Conservation (phyloP, 202 grass and related monocot genomes). For the Musa balbisiana region DNA sequence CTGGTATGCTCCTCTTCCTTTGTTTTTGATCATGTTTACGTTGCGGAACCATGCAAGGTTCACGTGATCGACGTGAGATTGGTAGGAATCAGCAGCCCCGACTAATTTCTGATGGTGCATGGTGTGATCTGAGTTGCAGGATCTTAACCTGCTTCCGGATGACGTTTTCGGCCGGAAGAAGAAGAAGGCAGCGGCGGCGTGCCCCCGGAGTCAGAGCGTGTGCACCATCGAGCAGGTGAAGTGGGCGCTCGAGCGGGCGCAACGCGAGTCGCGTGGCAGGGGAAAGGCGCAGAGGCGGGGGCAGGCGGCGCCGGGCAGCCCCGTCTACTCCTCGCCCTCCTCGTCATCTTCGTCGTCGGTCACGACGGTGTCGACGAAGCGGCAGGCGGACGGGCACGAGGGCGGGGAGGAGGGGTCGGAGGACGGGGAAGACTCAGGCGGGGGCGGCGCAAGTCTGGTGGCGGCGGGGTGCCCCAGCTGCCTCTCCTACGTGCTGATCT, state of each 20-base stretch:
- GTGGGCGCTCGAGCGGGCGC: slow-evolving; percentile 10
- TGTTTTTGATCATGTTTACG: too few species aligned
- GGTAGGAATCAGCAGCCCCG: too few species aligned
- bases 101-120: too few species aligned
- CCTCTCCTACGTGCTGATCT: slow-evolving; percentile 7
- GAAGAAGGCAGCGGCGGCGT: neutral
- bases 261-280: neutral
- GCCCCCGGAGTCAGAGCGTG: neutral
- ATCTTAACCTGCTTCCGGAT: neutral
- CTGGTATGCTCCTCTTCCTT: neutral
- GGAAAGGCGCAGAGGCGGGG: too few species aligned
- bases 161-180: too few species aligned
- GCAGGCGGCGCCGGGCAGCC: neutral
- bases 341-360: slow-evolving; percentile 1
- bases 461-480: slow-evolving; percentile 8
- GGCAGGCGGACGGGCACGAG: neutral
- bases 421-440: neutral
- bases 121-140: neutral
- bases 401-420: neutral
- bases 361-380: neutral
- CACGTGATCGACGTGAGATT: too few species aligned
- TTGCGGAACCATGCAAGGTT: too few species aligned
- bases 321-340: neutral
- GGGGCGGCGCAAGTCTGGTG: neutral
- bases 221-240: slow-evolving; percentile 21